Base-by-base conservation (phyloP, 2,329 filamentous ascomycete genomes). In the Ustulina deusta region DNA sequence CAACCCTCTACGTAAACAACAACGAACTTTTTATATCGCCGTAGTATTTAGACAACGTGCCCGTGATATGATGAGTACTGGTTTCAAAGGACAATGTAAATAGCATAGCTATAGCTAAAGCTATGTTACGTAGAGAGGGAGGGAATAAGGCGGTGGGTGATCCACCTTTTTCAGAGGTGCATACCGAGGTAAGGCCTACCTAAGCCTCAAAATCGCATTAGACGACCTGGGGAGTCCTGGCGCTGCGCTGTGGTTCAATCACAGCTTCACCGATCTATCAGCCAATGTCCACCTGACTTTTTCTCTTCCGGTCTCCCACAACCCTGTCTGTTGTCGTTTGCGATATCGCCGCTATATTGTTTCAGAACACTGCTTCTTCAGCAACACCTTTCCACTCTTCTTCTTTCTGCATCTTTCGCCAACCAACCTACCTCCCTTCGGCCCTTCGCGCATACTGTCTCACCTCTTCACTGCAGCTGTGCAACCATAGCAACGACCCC, bases 401-500 rank as follows among this genome's bases (percentile, higher is more conserved):
- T 20, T 10, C 40, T 59, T 27, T 36, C 15, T 44, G 44, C 44
- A 6, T 25, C 40, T 17, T 22, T 29, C 0, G 42, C 22, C 27
- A 27, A 59, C 58, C 32, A 32, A 15, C 25, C 48, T 46, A 20
- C 42, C 20, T 46, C 9, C 7, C 3, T 46, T n/a, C n/a, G n/a
- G n/a, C n/a, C n/a, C n/a, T n/a, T n/a, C n/a, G n/a, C n/a, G n/a
- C n/a, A 22, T 29, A 29, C 48, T 22, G 20, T 25, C 17, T 59
- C n/a, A 9, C n/a, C n/a, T n/a, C n/a, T n/a, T 36, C 27, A 17
- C 5, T 38, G 20, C 48, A 22, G 29, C 48, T 27, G 63, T 51
- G 64, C 64, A 66, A 59, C 64, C 54, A 46, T 36, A 63, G 54
- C 64, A 66, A 66, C 64, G 46, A 49, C 44, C 63, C 58, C 57